Evolutionary conservation across 2,329 filamentous ascomycete genomes (phyloP).

Genomic region (Capronia americana): DNA sequence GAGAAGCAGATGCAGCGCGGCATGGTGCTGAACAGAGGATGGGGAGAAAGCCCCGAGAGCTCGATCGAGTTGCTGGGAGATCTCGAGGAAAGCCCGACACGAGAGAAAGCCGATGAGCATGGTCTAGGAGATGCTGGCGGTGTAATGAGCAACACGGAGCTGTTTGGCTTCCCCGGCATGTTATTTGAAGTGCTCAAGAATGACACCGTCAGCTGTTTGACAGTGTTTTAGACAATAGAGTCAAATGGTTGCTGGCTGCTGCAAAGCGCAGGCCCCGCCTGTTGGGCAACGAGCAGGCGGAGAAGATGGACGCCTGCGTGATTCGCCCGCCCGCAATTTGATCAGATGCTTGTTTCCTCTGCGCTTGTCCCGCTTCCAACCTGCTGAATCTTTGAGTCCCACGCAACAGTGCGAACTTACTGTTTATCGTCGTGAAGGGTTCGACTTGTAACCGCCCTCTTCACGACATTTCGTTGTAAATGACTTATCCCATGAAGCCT

Average conservation of each 20-base stretch:
- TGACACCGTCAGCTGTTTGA: conserved; percentile 85
- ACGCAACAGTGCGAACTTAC: conserved; percentile 6
- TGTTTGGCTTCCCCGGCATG: conserved; percentile 92
- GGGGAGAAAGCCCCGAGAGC: conserved; percentile 83
- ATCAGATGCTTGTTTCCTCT: conserved; percentile 12
- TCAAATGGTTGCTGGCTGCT: neutral
- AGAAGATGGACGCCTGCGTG: neutral
- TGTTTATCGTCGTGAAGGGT: neutral
- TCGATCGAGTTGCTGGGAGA: conserved; percentile 84
- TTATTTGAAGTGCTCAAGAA: conserved; percentile 97
- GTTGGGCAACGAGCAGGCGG: conserved; percentile 2
- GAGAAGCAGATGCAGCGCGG: conserved; percentile 61
- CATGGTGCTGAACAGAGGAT: conserved; percentile 90
- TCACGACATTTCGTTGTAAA: conserved; percentile 21
- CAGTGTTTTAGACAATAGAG: conserved; percentile 59
- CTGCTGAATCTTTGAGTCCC: conserved; percentile 12
- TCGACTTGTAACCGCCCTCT: conserved; percentile 6
- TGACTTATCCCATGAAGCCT: conserved; percentile 23
- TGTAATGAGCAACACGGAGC: conserved; percentile 74
- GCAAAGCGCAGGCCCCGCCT: neutral
- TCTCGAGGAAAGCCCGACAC: conserved; percentile 74
- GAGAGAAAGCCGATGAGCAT: conserved; percentile 37
- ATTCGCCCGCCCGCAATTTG: conserved; percentile 21
- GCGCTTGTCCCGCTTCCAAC: conserved; percentile 22
- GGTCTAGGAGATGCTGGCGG: conserved; percentile 56